Base-by-base conservation (phyloP, 495 filamentous ascomycete species). In the Tuber indicum region DNA sequence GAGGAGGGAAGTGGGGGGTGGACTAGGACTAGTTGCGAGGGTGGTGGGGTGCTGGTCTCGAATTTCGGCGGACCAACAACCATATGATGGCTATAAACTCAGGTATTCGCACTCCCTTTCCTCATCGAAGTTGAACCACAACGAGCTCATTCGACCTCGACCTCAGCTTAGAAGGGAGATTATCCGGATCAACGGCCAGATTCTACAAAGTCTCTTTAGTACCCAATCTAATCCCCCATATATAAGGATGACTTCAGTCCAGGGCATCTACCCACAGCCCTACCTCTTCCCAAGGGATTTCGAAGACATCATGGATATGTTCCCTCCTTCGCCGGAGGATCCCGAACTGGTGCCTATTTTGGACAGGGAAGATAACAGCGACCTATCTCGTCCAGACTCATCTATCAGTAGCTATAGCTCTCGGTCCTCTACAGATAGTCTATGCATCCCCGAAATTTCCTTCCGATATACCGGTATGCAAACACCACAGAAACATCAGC, bases 281-380 rank as follows among this genome's bases (percentile, higher is more conserved):
- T 79, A 69, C 36, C 52, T 73, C n/a, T 73, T 80, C 73, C 43
- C 73, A 8, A 73, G 74, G 39, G 78, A 76, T 23, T 72, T 80
- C 23, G 74, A 76, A 41, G 49, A 45, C n/a, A 42, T 72, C 42
- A 77, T 80, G 69, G 78, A 72, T 41, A 49, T 69, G 71, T 52
- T 76, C 52, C 72, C 78, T 52, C 70, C 66, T 46, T 43, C 62
- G 17, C 72, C 79, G 16, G 78, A 80, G 46, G 74, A 80, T 41
- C 74, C 75, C 16, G 78, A 80, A 69, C 42, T 80, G 36, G 79
- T 80, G 76, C 78, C 78, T 45, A 80, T 80, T 17, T 74, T 80
- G 49, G 77, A 80, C 39, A 79, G 78, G 44, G 74, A 76, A 39
- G 77, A 80, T 46, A 71, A 80, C 42, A 80, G 77, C 42, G 78